Conservation (phyloP, 768 basidiomycete species). For the Mycena maculata region DNA sequence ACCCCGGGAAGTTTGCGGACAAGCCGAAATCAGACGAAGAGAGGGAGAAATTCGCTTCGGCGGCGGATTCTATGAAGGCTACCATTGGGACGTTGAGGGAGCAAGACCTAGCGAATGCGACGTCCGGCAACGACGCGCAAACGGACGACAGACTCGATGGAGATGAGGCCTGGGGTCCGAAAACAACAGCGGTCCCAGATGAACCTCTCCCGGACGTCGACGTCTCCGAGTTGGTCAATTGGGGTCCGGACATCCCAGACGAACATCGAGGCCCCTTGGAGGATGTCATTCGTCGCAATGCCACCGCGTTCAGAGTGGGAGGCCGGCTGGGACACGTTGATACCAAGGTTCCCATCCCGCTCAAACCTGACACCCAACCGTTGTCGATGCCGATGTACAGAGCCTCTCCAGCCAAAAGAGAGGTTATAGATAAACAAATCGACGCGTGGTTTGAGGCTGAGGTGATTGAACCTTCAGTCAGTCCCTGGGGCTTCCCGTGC, state of each 20-base stretch:
- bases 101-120: background rate
- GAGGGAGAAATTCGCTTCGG: background rate
- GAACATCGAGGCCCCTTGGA: background rate
- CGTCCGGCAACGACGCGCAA: background rate
- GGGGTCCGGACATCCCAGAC: conserved; percentile 34
- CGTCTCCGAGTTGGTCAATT: conserved; percentile 26
- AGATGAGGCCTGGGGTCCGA: conserved; percentile 36
- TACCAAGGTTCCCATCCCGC: too few species aligned
- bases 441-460: too few species aligned
- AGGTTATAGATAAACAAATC: too few species aligned
- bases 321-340: too few species aligned
- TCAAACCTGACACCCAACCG: too few species aligned
- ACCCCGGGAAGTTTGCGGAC: background rate
- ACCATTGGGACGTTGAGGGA: background rate
- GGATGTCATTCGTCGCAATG: too few species aligned
- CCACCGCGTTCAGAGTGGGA: too few species aligned
- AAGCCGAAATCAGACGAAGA: background rate
- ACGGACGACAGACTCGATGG: background rate
- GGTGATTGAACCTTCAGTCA: too few species aligned
- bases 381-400: too few species aligned
- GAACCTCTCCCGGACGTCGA: conserved; percentile 12
- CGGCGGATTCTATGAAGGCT: background rate
- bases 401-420: too few species aligned
- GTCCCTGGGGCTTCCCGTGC: too few species aligned
- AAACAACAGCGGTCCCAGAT: conserved; percentile 36